Base-by-base conservation (phyloP, 495 filamentous ascomycete species). In the Penicillium simplicissimum region DNA sequence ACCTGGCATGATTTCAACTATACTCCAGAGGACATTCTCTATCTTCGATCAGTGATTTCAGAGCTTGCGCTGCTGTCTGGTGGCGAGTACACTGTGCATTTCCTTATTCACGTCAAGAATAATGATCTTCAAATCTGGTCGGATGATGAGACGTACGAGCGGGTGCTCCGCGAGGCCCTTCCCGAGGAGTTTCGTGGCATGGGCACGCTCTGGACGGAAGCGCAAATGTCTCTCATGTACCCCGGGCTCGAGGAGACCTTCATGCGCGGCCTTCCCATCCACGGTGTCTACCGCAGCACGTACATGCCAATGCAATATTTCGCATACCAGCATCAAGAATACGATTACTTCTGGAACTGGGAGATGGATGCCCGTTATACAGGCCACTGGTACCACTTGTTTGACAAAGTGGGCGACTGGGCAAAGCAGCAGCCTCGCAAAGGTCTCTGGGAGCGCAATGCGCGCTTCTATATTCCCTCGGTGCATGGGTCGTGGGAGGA, bases 301-400 rank as follows among this genome's bases (percentile, higher is more conserved):
- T 92, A 91, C 70, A 94, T 97, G 91, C 91, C 94, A 10, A 85
- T 98, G 79, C 95, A 97, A 68, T 88, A 90, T 72, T 98, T 97
- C 68, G 89, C 94, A 15, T 85, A 91, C 64, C 84, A 86, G 42
- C 95, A 98, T 71, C 90, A 91, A 0, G 93, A 97, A 69, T 98
- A 95, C 70, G 96, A 98, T 59, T 91, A 88, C 75, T 90, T 94
- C 75, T 98, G 95, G 95, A 93, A 98, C 68, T 97, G 93, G 93
- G 95, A 98, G 75, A 96, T 98, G 89, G 95, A 98, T 69, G 87
- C 92, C 37, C 88, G 95, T 4, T 96, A 97, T 72, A 96, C 90
- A 0, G 96, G 95, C n/a, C 93, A 98, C 74, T 96, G 89, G 82
- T 95, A 96, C 73, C 89, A 97, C 64, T 79, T 98, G 25, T 90